These are phyloP conservation scores for Vigna angularis DNA, from an alignment of 306 rosid species.

Conservation along the genomic window DNA sequence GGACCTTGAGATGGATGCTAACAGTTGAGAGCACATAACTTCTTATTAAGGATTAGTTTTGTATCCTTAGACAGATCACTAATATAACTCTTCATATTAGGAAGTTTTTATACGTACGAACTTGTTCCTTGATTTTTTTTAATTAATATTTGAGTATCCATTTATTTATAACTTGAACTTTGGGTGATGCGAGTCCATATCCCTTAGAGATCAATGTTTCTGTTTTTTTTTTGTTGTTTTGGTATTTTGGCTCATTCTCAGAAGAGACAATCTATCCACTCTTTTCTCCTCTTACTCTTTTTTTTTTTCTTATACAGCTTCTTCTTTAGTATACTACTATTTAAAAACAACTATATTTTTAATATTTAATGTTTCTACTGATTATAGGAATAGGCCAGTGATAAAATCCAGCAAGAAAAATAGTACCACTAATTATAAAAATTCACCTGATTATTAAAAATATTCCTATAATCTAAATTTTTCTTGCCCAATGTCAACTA, in stretches of 20 bases:
- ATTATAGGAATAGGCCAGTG: slow-evolving; percentile 12
- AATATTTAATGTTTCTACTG: slow-evolving; percentile 17
- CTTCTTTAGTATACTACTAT: slow-evolving; percentile 18
- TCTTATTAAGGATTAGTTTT: slow-evolving; percentile 37
- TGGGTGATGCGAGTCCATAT: slow-evolving; percentile 19
- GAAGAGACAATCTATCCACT: not conserved
- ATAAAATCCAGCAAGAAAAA: not conserved
- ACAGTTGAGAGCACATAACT: slow-evolving; percentile 33
- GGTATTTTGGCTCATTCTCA: slow-evolving; percentile 16
- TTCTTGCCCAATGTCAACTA: not conserved
- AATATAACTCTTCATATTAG: slow-evolving; percentile 34
- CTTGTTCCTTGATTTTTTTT: slow-evolving; percentile 23
- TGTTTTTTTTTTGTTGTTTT: slow-evolving; percentile 6
- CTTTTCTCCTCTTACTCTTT: not conserved
- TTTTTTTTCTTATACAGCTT: slow-evolving; percentile 35
- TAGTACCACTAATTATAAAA: no score
- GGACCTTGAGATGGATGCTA: slow-evolving; percentile 27
- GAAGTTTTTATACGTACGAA: slow-evolving; percentile 25
- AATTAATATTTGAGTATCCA: slow-evolving; percentile 25
- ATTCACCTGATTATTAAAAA: no score
- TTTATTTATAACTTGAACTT: slow-evolving; percentile 30
- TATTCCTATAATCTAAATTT: no score
- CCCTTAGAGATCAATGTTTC: slow-evolving; percentile 11
- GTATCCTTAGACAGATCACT: slow-evolving; percentile 20
- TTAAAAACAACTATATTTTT: slow-evolving; percentile 16